phyloP scores from a whole-genome alignment of 2,329 filamentous ascomycete genomes.

The Diplodia sapinea region DNA sequence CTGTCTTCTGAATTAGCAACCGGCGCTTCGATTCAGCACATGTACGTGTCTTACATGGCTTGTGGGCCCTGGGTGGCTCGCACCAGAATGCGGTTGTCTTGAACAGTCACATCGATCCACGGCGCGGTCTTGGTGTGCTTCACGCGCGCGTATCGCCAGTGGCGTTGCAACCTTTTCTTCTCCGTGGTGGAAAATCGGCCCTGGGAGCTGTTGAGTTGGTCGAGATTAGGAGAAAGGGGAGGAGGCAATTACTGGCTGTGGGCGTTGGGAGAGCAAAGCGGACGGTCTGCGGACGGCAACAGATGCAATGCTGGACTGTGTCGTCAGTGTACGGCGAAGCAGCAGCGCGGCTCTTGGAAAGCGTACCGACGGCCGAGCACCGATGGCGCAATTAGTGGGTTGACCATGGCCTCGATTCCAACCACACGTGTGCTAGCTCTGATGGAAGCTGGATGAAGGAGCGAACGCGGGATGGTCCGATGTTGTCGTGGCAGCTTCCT shows the following conservation, averaged over 20 bases:
- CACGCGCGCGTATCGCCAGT: background rate
- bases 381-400: background rate
- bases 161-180: no score
- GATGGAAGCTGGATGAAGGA: background rate
- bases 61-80: background rate
- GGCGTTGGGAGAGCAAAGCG: background rate
- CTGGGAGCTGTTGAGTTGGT: background rate
- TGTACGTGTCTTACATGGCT: background rate
- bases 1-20: background rate
- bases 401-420: background rate
- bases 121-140: no score
- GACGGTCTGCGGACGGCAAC: background rate
- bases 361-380: constrained; percentile 1
- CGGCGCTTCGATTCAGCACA: background rate
- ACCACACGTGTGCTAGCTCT: no score
- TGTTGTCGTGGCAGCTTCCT: background rate
- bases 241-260: no score
- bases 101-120: background rate
- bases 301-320: no score
- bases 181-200: background rate
- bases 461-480: background rate
- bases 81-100: background rate
- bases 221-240: background rate
- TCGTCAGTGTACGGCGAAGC: background rate
- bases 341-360: background rate